These are phyloP conservation scores for Aegilops bicornis DNA, from an alignment of 176 grass and related monocot genomes.

Conservation along the genomic window DNA sequence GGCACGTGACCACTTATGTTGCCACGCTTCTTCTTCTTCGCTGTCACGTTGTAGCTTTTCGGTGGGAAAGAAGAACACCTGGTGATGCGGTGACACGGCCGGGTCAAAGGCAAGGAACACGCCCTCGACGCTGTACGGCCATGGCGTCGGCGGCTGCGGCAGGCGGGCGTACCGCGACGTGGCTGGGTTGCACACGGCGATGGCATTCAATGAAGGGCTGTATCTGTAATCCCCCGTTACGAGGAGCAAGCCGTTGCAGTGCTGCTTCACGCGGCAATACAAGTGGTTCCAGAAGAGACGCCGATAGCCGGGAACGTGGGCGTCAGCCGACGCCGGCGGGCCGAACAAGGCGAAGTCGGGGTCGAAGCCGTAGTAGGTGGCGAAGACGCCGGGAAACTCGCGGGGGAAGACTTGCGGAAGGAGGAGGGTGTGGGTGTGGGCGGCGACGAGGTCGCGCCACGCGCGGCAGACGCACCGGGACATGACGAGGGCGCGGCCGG, in stretches of 20 bases:
- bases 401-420: neutral
- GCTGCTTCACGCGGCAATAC: neutral
- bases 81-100: neutral
- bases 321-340: neutral
- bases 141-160: neutral
- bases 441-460: neutral
- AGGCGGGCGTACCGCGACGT: neutral
- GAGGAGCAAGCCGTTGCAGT: constrained; percentile 6
- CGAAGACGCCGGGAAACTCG: neutral
- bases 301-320: neutral
- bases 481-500: neutral
- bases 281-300: neutral
- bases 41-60: neutral
- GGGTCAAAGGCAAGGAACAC: constrained; percentile 17
- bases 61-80: neutral
- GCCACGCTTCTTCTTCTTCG: neutral
- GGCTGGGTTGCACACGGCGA: neutral
- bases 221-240: neutral
- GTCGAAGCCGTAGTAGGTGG: neutral
- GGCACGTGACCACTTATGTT: neutral
- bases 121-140: neutral
- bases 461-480: neutral
- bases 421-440: neutral
- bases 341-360: neutral
- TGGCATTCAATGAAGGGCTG: neutral